These are phyloP conservation scores for Suhomyces taliae DNA, from an alignment of 1,139 yeast species.

Conservation along the genomic window DNA sequence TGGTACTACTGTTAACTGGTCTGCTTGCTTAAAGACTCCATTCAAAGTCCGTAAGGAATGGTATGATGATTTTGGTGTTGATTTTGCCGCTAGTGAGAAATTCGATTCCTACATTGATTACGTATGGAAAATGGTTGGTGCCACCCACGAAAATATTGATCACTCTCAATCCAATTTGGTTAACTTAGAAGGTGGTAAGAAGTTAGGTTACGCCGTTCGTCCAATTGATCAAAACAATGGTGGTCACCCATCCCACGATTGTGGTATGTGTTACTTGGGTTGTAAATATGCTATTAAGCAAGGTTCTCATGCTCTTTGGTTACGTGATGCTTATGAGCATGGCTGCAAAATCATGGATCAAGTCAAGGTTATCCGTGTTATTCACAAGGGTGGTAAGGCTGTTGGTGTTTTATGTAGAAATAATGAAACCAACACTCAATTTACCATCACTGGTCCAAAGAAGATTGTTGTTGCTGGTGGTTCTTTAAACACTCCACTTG, in stretches of 20 bases:
- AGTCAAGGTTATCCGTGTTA: conserved; percentile 41
- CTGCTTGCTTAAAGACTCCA: conserved; percentile 57
- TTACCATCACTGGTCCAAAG: conserved; percentile 47
- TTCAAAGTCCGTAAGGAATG: conserved; percentile 56
- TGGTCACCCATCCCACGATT: conserved; percentile 43
- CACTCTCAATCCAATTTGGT: conserved; percentile 52
- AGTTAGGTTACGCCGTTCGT: conserved; percentile 46
- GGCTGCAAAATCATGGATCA: conserved; percentile 53
- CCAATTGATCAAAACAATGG: conserved; percentile 54
- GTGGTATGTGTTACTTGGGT: conserved; percentile 57
- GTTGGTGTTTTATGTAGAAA: conserved; percentile 43
- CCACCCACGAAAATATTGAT: conserved; percentile 35
- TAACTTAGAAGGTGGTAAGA: conserved; percentile 47
- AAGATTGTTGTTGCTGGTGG: conserved; percentile 53
- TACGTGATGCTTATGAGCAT: conserved; percentile 48
- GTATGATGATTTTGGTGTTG: conserved; percentile 49
- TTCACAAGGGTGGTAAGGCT: conserved; percentile 46
- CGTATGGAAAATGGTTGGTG: conserved; percentile 56
- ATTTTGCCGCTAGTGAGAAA: conserved; percentile 47
- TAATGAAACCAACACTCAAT: conserved; percentile 26
- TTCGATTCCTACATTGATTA: conserved; percentile 51
- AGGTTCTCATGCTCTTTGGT: conserved; percentile 55
- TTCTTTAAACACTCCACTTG: conserved; percentile 51
- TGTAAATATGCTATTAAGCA: conserved; percentile 56
- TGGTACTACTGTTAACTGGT: conserved; percentile 63